phyloP scores from a whole-genome alignment of 2,329 filamentous ascomycete species.

The Alternaria triticimaculans region DNA sequence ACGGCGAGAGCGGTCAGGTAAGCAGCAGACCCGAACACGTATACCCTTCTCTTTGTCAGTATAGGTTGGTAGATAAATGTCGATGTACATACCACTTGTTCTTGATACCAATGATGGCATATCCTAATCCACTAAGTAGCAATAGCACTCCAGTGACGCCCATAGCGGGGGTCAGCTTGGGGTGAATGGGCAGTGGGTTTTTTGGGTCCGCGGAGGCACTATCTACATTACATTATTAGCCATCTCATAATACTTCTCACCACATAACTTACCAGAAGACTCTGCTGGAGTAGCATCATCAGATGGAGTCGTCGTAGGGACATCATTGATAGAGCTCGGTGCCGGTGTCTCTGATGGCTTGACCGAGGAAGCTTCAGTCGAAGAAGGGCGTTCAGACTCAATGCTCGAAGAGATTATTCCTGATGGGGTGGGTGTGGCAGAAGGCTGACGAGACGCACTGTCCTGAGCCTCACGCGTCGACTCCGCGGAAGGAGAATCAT shows the following conservation, averaged over 20 bases:
- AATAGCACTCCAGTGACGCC: slow-evolving; percentile 80
- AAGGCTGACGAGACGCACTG: slow-evolving; percentile 17
- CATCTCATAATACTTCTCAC: not conserved
- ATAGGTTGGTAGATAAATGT: not conserved
- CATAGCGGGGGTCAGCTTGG: slow-evolving; percentile 79
- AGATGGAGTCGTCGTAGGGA: slow-evolving; percentile 23
- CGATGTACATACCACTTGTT: slow-evolving; percentile 63
- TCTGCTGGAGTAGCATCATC: slow-evolving; percentile 25
- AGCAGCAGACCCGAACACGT: slow-evolving; percentile 74
- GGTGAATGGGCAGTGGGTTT: slow-evolving; percentile 69
- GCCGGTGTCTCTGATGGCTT: slow-evolving; percentile 17
- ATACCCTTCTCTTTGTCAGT: slow-evolving; percentile 41
- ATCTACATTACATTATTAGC: slow-evolving; percentile 12
- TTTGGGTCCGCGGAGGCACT: slow-evolving; percentile 17
- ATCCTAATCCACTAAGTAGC: slow-evolving; percentile 72
- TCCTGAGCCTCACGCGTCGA: slow-evolving; percentile 20
- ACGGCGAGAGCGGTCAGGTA: slow-evolving; percentile 76
- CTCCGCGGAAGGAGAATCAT: slow-evolving; percentile 28
- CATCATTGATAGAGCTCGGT: slow-evolving; percentile 21
- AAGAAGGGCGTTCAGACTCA: slow-evolving; percentile 20
- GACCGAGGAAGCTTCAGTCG: slow-evolving; percentile 15
- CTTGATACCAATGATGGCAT: slow-evolving; percentile 82
- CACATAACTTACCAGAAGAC: slow-evolving; percentile 22
- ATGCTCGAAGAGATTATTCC: slow-evolving; percentile 15
- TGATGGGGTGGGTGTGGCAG: slow-evolving; percentile 23